Evolutionary conservation across 352 stramenopile species (phyloP).

Genomic region (Phytopythium helicoides): DNA sequence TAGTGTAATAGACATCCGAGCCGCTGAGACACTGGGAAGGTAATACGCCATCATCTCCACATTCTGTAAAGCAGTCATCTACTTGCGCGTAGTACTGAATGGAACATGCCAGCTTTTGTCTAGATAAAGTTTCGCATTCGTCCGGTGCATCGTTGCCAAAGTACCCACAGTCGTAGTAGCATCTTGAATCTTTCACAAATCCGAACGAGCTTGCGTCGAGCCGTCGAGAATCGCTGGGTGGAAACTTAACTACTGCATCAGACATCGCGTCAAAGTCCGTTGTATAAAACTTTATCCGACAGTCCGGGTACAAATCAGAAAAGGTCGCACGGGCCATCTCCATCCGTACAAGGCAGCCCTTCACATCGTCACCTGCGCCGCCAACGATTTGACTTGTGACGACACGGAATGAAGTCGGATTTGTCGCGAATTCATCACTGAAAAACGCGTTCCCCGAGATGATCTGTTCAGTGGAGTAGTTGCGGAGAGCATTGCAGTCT

Average conservation of each 20-base stretch:
- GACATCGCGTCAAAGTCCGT: not conserved
- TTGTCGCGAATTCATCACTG: not conserved
- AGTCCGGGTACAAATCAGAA: conserved; percentile 1
- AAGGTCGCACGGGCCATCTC: not conserved
- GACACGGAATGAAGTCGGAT: not conserved
- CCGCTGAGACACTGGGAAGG: not conserved
- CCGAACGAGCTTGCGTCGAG: not conserved
- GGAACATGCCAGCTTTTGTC: not conserved
- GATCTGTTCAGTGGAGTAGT: conserved; percentile 1
- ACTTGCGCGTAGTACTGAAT: not conserved
- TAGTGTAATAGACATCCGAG: not conserved
- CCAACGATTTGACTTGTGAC: not conserved
- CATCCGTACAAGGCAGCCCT: not conserved
- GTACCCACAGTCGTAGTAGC: not conserved
- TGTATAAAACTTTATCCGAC: conserved; percentile 4
- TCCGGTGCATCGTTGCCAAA: not conserved
- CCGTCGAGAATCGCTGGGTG: not conserved
- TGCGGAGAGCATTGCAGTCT: not conserved
- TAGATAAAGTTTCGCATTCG: not conserved
- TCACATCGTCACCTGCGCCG: not conserved
- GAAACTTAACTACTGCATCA: not conserved
- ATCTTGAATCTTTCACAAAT: not conserved
- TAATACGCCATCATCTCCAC: not conserved
- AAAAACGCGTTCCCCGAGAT: conserved; percentile 1
- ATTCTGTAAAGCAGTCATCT: not conserved